Percentiles rank a stretch among this genome's conserved stretches.
phyloP scores from a whole-genome alignment of 83 land plant genomes.

The Isoetes engelmannii region DNA sequence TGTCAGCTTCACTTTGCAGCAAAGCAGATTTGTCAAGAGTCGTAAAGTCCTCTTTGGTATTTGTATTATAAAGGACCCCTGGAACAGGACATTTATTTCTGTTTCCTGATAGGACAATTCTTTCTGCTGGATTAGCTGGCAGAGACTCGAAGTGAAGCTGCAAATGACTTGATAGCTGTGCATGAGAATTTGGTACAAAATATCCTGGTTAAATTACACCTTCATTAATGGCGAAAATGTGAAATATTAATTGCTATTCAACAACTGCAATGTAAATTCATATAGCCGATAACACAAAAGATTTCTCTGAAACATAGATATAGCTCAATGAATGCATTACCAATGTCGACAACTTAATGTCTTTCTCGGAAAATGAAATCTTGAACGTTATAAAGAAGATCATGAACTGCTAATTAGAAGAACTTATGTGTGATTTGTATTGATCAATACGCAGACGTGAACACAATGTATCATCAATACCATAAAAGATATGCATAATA shows the following conservation, averaged over 20 bases:
- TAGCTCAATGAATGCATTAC: too few species aligned
- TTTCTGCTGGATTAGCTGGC: conserved; percentile 39
- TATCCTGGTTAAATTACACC: conserved; percentile 44
- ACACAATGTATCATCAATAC: neutral
- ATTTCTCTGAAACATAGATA: too few species aligned
- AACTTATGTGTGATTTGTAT: too few species aligned
- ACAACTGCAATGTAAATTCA: too few species aligned
- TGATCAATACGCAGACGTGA: too few species aligned
- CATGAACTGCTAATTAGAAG: too few species aligned
- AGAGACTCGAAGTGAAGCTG: conserved; percentile 74
- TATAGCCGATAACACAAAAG: too few species aligned
- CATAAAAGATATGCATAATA: neutral
- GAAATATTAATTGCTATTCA: too few species aligned
- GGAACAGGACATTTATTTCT: conserved; percentile 78
- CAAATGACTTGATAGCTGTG: conserved; percentile 55
- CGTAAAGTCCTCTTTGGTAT: conserved; percentile 72
- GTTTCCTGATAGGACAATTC: conserved; percentile 33
- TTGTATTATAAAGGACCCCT: conserved; percentile 71
- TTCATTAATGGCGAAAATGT: too few species aligned
- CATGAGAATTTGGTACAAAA: conserved; percentile 79
- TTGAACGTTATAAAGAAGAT: too few species aligned
- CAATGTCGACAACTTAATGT: too few species aligned
- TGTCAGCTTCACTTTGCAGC: conserved; percentile 52
- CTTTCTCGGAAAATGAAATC: too few species aligned
- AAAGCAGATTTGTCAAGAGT: conserved; percentile 57